Evolutionary conservation across 2,329 filamentous ascomycete genomes (phyloP), one percentile per base, ranked within the genome.

Genomic region (Trichophyton rubrum): DNA sequence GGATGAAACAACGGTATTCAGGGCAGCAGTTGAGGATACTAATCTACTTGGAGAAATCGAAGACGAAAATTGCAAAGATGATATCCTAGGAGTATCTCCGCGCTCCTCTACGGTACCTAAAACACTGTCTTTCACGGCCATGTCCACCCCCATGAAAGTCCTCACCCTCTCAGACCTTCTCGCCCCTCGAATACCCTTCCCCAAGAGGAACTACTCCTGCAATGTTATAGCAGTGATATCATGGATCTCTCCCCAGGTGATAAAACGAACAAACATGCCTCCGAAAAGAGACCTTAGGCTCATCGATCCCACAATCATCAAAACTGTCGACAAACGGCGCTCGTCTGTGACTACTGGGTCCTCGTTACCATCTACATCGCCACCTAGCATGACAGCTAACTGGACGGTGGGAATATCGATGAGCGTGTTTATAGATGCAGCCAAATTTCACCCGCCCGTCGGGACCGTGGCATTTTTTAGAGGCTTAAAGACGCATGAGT

Each of bases 221-320:
- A 64, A 66, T 22, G 49, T 69, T 40, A 62, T 70, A 53, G 68
- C 58, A 24, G 57, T 70, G 33, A 64, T 70, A 51, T 66, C 65
- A 20, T 69, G 65, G 67, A 62, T 67, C 4, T 69, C 67, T 1
- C 63, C 67, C 1, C 62, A 62, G 1, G 30, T 66, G 5, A 65
- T 69, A 24, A 65, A 65, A 41, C 64, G 65, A n/a, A 60, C 63
- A 0, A 62, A 63, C 8, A 69, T 68, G 59, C 66, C 68, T 13
- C 65, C 65, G 0, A 71, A 70, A 55, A 68, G 69, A 1, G 68
- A 70, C 53, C 59, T 71, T 56, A 67, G 68, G 30, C 64, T 71
- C 41, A 64, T 68, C 15, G 69, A 71, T 59, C 62, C 64, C 8
- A 65, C 65, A 20, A 65, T 68, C 27, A 49, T 45, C 3, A 2